Percentiles rank a stretch among this genome's conserved stretches.
phyloP scores from a whole-genome alignment of 2,329 filamentous ascomycete genomes.

The Hirsutella minnesotensis region DNA sequence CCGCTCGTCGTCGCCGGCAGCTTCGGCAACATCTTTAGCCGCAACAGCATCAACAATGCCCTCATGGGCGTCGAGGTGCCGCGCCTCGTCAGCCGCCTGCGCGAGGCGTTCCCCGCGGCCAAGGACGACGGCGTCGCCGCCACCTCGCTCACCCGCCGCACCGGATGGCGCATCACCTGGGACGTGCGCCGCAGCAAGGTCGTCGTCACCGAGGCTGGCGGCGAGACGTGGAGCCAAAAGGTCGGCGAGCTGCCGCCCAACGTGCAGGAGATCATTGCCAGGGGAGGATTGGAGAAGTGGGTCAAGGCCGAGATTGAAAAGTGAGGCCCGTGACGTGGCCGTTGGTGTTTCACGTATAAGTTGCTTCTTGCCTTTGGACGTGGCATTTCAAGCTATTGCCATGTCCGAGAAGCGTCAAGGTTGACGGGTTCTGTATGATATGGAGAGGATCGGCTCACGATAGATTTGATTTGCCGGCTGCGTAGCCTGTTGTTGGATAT shows the following conservation, averaged over 20 bases:
- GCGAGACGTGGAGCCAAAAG: slow-evolving; percentile 62
- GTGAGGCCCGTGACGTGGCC: neutral
- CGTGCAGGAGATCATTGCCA: slow-evolving; percentile 74
- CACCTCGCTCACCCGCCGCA: slow-evolving; percentile 45
- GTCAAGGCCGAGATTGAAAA: slow-evolving; percentile 54
- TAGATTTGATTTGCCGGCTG: no score
- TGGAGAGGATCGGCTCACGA: no score
- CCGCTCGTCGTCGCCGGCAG: slow-evolving; percentile 69
- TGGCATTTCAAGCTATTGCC: no score
- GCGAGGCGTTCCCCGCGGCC: slow-evolving; percentile 42
- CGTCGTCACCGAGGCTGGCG: slow-evolving; percentile 54
- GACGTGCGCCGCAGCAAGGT: slow-evolving; percentile 65
- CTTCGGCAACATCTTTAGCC: slow-evolving; percentile 73
- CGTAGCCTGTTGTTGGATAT: no score
- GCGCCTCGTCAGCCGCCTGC: slow-evolving; percentile 50
- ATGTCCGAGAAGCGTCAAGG: no score
- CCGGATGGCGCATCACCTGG: slow-evolving; percentile 76
- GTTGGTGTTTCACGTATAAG: no score
- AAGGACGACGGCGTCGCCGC: neutral
- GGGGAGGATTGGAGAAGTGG: slow-evolving; percentile 72
- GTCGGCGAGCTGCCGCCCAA: slow-evolving; percentile 76
- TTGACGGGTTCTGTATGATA: no score
- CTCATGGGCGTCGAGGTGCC: slow-evolving; percentile 63
- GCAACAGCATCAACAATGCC: slow-evolving; percentile 72
- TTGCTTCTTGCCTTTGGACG: no score